Percentiles rank a stretch among this genome's conserved stretches.
These are phyloP conservation scores for Ogataea degrootiae DNA, from an alignment of 805 yeast species.

Conservation along the genomic window DNA sequence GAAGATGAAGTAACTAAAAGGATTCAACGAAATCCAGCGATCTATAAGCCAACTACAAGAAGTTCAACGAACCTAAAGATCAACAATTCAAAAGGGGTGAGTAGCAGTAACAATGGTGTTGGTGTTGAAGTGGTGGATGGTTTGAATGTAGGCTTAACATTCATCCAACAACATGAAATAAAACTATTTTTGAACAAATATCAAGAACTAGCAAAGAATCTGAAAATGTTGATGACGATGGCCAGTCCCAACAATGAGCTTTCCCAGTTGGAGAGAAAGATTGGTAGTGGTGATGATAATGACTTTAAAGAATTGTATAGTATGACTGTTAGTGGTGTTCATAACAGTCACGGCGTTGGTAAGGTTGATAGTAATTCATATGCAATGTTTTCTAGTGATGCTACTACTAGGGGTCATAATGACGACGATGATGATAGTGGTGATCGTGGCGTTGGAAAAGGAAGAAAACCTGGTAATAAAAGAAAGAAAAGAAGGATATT, in stretches of 20 bases:
- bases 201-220: slow-evolving; percentile 21
- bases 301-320: slow-evolving; percentile 35
- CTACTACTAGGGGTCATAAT: no score
- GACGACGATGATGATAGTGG: no score
- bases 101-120: slow-evolving; percentile 35
- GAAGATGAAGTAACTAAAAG: slow-evolving; percentile 64
- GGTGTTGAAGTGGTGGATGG: slow-evolving; percentile 4
- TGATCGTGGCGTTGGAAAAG: no score
- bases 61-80: slow-evolving; percentile 6
- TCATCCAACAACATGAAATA: slow-evolving; percentile 67
- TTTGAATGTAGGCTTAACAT: slow-evolving; percentile 34
- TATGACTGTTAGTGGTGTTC: slow-evolving; percentile 28
- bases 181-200: slow-evolving; percentile 45
- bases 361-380: slow-evolving; percentile 25
- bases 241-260: slow-evolving; percentile 3
- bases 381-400: slow-evolving; percentile 25
- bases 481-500: slow-evolving; percentile 32
- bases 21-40: slow-evolving; percentile 53
- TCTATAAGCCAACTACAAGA: slow-evolving; percentile 33
- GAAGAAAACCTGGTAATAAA: not conserved
- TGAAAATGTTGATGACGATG: slow-evolving; percentile 18
- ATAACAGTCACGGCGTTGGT: slow-evolving; percentile 20
- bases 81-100: slow-evolving; percentile 27
- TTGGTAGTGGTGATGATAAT: slow-evolving; percentile 19
- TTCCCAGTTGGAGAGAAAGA: slow-evolving; percentile 3